A percentile compares a stretch with the other conserved stretches of the same genome.
These are phyloP conservation scores for Tolypocladium album DNA, from an alignment of 2,329 filamentous ascomycete genomes.

Conservation along the genomic window DNA sequence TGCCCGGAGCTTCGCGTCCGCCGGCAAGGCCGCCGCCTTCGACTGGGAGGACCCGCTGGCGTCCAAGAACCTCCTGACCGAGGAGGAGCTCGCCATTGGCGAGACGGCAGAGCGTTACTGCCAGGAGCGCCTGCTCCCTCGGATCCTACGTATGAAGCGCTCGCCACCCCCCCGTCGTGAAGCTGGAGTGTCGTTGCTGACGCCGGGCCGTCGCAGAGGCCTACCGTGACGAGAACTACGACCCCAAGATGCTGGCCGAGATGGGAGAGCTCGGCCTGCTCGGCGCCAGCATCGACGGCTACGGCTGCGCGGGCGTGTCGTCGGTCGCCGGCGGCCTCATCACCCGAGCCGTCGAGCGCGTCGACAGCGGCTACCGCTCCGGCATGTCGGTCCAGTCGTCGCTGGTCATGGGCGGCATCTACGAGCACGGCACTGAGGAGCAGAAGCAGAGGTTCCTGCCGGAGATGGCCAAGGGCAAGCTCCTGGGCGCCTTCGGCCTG, in stretches of 20 bases:
- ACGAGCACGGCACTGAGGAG: slow-evolving; percentile 78
- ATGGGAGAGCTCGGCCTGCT: slow-evolving; percentile 90
- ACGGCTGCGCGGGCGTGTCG: slow-evolving; percentile 79
- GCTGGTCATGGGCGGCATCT: slow-evolving; percentile 84
- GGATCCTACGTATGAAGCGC: slow-evolving; percentile 63
- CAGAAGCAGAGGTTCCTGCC: slow-evolving; percentile 79
- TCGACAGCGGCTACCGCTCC: slow-evolving; percentile 85
- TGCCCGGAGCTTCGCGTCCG: slow-evolving; percentile 24
- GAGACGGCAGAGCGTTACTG: slow-evolving; percentile 91
- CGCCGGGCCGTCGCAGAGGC: slow-evolving; percentile 45
- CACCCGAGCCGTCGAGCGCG: slow-evolving; percentile 79
- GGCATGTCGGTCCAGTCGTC: slow-evolving; percentile 92
- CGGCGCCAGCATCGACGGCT: slow-evolving; percentile 76
- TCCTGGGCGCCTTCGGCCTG: slow-evolving; percentile 78
- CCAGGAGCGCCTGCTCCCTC: slow-evolving; percentile 76
- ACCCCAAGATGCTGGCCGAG: slow-evolving; percentile 73
- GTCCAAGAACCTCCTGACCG: slow-evolving; percentile 65
- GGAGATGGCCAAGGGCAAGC: slow-evolving; percentile 68
- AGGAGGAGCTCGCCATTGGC: slow-evolving; percentile 81
- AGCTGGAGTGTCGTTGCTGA: background rate
- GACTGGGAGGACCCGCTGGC: slow-evolving; percentile 88
- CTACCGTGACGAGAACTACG: slow-evolving; percentile 77
- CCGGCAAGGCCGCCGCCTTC: slow-evolving; percentile 37
- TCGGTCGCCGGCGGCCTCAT: slow-evolving; percentile 85
- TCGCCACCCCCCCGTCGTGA: background rate